Conservation (phyloP, 2,329 filamentous ascomycete genomes). For the Neobulgaria alba region DNA sequence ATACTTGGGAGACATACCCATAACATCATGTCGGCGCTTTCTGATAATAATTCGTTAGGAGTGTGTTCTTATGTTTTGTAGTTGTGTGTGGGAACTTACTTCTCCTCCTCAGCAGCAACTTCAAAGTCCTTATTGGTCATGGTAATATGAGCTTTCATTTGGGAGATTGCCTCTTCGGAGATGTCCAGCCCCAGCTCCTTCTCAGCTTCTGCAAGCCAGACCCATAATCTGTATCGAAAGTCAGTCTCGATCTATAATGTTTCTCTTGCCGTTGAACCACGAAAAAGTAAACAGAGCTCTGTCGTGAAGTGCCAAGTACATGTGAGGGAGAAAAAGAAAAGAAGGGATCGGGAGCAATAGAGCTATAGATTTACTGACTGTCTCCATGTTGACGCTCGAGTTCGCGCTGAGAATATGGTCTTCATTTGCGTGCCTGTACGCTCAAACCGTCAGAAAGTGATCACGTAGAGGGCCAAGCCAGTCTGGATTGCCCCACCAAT, state of each 20-base stretch:
- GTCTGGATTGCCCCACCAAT: no score
- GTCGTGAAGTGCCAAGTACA: no score
- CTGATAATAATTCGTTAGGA: background rate
- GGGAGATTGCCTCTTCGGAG: conserved; percentile 62
- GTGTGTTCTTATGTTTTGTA: background rate
- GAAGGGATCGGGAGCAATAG: background rate
- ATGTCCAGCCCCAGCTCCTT: conserved; percentile 74
- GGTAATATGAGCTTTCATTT: conserved; percentile 67
- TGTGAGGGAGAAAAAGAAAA: no score
- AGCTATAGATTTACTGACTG: no score
- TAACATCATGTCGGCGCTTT: conserved; percentile 52
- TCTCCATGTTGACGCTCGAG: conserved; percentile 37
- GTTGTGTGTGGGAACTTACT: conserved; percentile 29
- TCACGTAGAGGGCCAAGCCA: no score
- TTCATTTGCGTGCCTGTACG: conserved; percentile 54
- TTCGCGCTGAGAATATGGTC: conserved; percentile 69
- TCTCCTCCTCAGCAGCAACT: conserved; percentile 68
- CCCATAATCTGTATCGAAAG: conserved; percentile 53
- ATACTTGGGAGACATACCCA: conserved; percentile 26
- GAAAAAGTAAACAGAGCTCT: no score
- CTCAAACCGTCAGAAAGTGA: no score
- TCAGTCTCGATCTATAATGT: no score
- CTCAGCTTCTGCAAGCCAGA: conserved; percentile 74
- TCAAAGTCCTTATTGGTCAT: conserved; percentile 73
- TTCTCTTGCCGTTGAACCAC: no score